These are phyloP conservation scores for Diaporthe humulicola DNA, from an alignment of 2,329 filamentous ascomycete species.

Conservation along the genomic window DNA sequence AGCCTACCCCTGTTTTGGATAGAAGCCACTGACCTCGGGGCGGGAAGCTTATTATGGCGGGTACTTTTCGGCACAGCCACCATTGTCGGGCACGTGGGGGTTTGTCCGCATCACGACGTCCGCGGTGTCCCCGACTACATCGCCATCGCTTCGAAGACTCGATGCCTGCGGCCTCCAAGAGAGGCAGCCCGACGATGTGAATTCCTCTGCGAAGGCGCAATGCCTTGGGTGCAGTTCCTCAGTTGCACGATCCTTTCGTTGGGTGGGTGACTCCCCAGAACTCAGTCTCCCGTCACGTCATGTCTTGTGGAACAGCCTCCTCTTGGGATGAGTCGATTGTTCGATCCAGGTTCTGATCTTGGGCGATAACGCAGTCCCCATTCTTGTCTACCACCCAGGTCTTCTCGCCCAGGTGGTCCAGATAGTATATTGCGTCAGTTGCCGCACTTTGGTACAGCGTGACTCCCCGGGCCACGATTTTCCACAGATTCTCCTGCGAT, in stretches of 20 bases:
- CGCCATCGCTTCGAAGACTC: background rate
- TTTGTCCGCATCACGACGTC: background rate
- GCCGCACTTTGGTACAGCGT: background rate
- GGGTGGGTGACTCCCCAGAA: too few relatives aligned
- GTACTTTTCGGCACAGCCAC: slow-evolving; percentile 19
- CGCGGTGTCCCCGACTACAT: slow-evolving; percentile 15
- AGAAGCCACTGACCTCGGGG: slow-evolving; percentile 19
- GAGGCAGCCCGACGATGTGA: background rate
- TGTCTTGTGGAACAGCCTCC: background rate
- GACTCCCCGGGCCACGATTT: background rate
- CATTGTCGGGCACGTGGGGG: slow-evolving; percentile 1
- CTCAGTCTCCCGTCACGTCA: background rate
- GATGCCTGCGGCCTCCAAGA: slow-evolving; percentile 12
- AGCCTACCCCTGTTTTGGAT: slow-evolving; percentile 29
- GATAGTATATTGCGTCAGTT: background rate
- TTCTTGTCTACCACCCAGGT: slow-evolving; percentile 17
- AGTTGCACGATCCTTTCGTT: background rate
- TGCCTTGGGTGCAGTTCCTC: background rate
- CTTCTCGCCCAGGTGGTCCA: background rate
- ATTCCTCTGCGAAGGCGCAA: background rate
- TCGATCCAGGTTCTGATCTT: background rate
- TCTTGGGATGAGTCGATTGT: background rate
- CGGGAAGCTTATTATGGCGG: slow-evolving; percentile 18
- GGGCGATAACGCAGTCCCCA: background rate
- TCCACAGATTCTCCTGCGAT: background rate